phyloP scores from a whole-genome alignment of 768 basidiomycete genomes.

The Pleurotus giganteus region DNA sequence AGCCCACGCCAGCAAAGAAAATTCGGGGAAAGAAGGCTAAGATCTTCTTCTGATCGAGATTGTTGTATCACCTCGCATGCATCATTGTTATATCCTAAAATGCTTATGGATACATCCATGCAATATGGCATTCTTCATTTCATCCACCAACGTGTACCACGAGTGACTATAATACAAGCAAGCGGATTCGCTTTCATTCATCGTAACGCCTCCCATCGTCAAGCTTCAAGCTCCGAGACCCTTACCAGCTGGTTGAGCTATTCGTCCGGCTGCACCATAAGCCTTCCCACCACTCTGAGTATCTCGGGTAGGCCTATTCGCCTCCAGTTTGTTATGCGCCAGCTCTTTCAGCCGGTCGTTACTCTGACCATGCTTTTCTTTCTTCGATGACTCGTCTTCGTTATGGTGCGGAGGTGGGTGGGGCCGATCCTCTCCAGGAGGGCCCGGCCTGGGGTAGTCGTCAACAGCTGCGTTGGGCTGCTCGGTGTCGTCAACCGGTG shows the following conservation, averaged over 20 bases:
- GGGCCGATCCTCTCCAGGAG: slow-evolving; percentile 31
- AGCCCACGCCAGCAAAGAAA: slow-evolving; percentile 66
- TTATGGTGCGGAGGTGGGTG: slow-evolving; percentile 41
- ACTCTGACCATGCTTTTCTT: slow-evolving; percentile 40
- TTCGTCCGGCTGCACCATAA: slow-evolving; percentile 47
- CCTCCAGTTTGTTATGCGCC: slow-evolving; percentile 44
- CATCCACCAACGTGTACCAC: neutral
- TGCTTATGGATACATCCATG: slow-evolving; percentile 21
- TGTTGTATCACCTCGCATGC: slow-evolving; percentile 21
- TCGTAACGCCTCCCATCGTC: no score
- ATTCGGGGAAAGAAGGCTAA: slow-evolving; percentile 66
- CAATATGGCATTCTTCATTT: slow-evolving; percentile 3
- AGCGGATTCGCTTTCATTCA: no score
- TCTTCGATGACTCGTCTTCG: slow-evolving; percentile 46
- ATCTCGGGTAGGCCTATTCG: slow-evolving; percentile 48
- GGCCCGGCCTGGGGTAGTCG: slow-evolving; percentile 56
- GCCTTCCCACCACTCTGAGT: slow-evolving; percentile 26
- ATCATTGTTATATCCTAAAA: slow-evolving; percentile 22
- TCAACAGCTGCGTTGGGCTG: slow-evolving; percentile 18
- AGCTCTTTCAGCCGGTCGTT: slow-evolving; percentile 44
- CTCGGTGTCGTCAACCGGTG: neutral
- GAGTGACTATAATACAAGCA: neutral
- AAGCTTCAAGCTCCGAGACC: slow-evolving; percentile 28
- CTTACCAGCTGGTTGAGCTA: slow-evolving; percentile 57
- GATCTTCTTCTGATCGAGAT: slow-evolving; percentile 19